Base-by-base conservation (phyloP, 2,329 filamentous ascomycete genomes). In the Akanthomyces lecanii region DNA sequence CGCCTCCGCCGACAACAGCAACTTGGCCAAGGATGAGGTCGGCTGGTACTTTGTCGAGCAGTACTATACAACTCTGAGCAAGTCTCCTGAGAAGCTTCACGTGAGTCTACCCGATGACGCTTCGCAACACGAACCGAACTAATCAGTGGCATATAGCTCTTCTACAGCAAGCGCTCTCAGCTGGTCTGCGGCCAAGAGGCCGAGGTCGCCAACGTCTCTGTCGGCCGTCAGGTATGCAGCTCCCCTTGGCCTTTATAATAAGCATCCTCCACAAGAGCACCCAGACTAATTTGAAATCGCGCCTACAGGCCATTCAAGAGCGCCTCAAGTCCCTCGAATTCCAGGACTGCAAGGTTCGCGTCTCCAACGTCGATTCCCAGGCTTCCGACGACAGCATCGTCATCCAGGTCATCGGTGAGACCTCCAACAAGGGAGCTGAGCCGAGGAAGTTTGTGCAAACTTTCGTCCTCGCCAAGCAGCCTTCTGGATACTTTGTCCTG, bases 31-130 rank as follows among this genome's bases (percentile, higher is more conserved):
- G 82, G 92, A 97, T 76, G 92, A 98, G 81, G 92, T 99, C 69
- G 95, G 92, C 77, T 99, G 95, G 95, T 98, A 94, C 81, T 99
- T 99, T 71, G 95, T 99, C 64, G 93, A 98, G 85, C 92, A 97
- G 78, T 99, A 97, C 83, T 99, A 99, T 81, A 98, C 91, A 70
- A 99, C 92, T 66, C 81, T 99, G 73, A 97, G 93, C 86, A 93
- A 94, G 79, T 90, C 82, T 68, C 93, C 95, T 25, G 92, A 97
- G 74, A 96, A 95, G 79, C 90, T 99, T 71, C 94, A 92, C 74
- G 86, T 89, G 78, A 71, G 85, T 78, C 36, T 16, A 62, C 42
- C 28, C 23, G 8, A 47, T 38, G 36, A 16, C 36, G n/a, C 21
- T 8, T 16, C 23, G 33, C n/a, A 36, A n/a, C 14, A 47, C 25